These are phyloP conservation scores for Colletotrichum gigasporum DNA, from an alignment of 2,329 filamentous ascomycete genomes.

Conservation along the genomic window DNA sequence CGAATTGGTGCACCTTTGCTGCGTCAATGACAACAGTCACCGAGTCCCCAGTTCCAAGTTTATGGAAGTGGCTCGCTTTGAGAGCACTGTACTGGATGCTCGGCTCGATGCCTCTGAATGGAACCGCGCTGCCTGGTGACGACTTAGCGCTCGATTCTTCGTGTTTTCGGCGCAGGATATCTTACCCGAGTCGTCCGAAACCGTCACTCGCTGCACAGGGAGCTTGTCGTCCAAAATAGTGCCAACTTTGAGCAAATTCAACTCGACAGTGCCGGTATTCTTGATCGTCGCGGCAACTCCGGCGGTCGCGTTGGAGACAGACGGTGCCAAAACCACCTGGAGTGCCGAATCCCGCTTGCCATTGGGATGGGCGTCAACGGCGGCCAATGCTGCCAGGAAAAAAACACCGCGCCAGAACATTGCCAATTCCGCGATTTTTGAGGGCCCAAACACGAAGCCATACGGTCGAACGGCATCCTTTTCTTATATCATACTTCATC, in stretches of 20 bases:
- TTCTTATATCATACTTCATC: no score
- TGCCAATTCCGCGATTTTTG: no score
- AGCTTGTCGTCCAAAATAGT: conserved; percentile 33
- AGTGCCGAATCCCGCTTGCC: background rate
- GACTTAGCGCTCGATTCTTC: no score
- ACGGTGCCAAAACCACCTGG: background rate
- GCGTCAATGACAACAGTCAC: conserved; percentile 30
- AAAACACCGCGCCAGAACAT: no score
- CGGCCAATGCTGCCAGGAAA: no score
- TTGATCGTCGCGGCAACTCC: conserved; percentile 30
- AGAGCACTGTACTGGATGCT: conserved; percentile 34
- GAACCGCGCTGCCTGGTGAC: conserved; percentile 10
- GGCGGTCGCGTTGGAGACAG: background rate
- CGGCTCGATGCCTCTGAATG: conserved; percentile 33
- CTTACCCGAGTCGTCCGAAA: background rate
- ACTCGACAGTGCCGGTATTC: conserved; percentile 32
- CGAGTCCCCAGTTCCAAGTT: conserved; percentile 31
- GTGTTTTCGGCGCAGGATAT: no score
- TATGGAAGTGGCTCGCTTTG: conserved; percentile 29
- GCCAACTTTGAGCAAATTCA: conserved; percentile 36
- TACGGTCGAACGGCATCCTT: no score
- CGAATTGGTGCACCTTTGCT: conserved; percentile 31
- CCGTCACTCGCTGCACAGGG: background rate
- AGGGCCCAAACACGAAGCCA: no score
- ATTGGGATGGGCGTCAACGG: background rate